Base-by-base conservation (phyloP, 176 grass and related monocot genomes). In the Carex littledalei region DNA sequence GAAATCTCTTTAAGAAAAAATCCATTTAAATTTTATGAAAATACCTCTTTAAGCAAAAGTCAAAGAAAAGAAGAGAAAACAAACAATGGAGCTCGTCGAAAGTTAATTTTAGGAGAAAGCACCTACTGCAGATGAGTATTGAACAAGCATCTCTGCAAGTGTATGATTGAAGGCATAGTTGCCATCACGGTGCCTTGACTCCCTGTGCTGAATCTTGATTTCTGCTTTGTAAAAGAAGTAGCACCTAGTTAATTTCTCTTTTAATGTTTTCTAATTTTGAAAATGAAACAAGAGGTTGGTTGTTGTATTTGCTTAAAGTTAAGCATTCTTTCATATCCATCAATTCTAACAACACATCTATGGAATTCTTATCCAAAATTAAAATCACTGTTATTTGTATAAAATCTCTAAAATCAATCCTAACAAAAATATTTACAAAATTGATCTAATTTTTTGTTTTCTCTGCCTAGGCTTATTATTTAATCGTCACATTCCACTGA, bases 41-140 rank as follows among this genome's bases (percentile, higher is more conserved):
- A 29, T 1, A 29, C 52, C 63, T 41, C 47, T n/a, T 65, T 57
- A 54, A 60, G 16, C 10, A 43, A 4, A 41, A 55, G 66, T 67
- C 59, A 56, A 56, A 20, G 34, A 74, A 32, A 50, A 54, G 5
- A 20, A 85, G 12, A 57, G 52, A 74, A 21, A 58, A 74, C 37
- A 85, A 54, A 83, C 21, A 69, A 54, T 0, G 45, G 87, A 82
- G 2, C 1, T 63, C 10, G 0, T 62, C 10, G 1, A 47, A 85
- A 54, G 32, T 34, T 55, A 85, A 68, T 37, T 66, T 66, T 69
- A 66, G 9, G 26, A 69, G 14, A 59, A 63, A 67, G 39, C 67
- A 89, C 92, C 81, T 86, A 98, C 95, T 67, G 95, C 92, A 63
- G 95, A 98, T 29, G 95, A 92, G 87, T 98, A 98, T 65, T 94